phyloP scores from a whole-genome alignment of 805 yeast species.

The Wickerhamomyces hampshirensis region DNA sequence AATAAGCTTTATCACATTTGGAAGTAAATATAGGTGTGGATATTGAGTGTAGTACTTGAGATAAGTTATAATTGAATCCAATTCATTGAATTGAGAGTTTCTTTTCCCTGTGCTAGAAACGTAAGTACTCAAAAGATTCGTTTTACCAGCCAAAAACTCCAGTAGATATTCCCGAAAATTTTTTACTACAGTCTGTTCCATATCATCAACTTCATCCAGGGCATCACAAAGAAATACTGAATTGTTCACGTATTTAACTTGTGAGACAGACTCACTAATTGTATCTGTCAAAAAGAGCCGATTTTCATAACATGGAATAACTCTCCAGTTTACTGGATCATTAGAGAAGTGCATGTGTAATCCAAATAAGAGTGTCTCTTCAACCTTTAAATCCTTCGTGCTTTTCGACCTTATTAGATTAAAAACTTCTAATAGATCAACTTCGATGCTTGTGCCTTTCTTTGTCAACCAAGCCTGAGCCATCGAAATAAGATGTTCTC shows the following conservation, averaged over 20 bases:
- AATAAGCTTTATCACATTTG: neutral
- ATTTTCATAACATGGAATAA: neutral
- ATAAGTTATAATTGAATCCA: conserved; percentile 6
- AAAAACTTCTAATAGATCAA: conserved; percentile 1
- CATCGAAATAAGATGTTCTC: conserved; percentile 7
- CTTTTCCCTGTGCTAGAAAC: conserved; percentile 1
- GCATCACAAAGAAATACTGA: conserved; percentile 4
- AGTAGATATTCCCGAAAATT: too few relatives aligned
- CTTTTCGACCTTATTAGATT: conserved; percentile 1
- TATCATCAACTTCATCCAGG: conserved; percentile 3
- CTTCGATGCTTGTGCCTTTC: conserved; percentile 4
- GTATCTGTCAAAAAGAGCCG: neutral
- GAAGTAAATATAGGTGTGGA: conserved; percentile 5
- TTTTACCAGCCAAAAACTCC: neutral
- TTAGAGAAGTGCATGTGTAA: conserved; percentile 7
- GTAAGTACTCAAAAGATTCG: conserved; percentile 4
- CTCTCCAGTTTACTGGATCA: conserved; percentile 10
- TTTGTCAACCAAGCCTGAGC: conserved; percentile 12
- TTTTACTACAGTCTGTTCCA: neutral
- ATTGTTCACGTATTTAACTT: conserved; percentile 7
- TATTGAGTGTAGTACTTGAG: conserved; percentile 7
- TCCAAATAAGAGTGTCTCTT: conserved; percentile 10
- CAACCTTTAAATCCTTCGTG: conserved; percentile 1
- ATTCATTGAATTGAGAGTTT: conserved; percentile 1
- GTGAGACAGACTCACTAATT: conserved; percentile 8